Conservation (phyloP, 2,329 filamentous ascomycete genomes). For the Talaromyces albobiverticillius region DNA sequence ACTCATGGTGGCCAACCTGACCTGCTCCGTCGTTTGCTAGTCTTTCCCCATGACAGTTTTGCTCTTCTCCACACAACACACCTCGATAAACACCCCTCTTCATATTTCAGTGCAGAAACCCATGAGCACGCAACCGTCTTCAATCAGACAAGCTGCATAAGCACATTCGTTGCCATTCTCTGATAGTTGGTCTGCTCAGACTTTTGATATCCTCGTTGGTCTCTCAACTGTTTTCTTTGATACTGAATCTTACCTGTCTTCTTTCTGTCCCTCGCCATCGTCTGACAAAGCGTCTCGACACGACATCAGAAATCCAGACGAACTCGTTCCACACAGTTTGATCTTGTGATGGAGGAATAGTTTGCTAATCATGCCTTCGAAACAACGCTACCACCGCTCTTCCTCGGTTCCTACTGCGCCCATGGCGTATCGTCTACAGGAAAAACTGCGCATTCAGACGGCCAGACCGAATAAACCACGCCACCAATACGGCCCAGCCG, state of each 20-base stretch:
- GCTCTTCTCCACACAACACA: background rate
- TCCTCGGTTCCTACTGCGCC: constrained; percentile 4
- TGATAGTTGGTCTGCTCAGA: background rate
- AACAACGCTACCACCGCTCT: constrained; percentile 5
- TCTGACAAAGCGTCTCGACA: background rate
- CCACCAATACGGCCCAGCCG: background rate
- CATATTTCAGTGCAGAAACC: background rate
- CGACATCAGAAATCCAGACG: too few relatives aligned
- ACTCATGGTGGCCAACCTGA: background rate
- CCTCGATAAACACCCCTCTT: background rate
- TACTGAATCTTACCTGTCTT: background rate
- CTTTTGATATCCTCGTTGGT: background rate
- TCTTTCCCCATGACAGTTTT: background rate
- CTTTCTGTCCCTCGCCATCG: background rate
- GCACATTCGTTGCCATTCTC: background rate
- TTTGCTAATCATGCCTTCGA: background rate
- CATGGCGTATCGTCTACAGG: background rate
- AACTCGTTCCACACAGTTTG: too few relatives aligned
- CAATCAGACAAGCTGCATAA: background rate
- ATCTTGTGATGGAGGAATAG: too few relatives aligned
- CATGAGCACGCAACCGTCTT: background rate
- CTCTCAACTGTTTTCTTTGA: background rate
- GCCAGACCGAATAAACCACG: background rate
- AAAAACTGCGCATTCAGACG: background rate
- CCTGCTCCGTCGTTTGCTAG: too few relatives aligned